Base-by-base conservation (phyloP, 805 yeast genomes). In the Pichia gijzeniarum region DNA sequence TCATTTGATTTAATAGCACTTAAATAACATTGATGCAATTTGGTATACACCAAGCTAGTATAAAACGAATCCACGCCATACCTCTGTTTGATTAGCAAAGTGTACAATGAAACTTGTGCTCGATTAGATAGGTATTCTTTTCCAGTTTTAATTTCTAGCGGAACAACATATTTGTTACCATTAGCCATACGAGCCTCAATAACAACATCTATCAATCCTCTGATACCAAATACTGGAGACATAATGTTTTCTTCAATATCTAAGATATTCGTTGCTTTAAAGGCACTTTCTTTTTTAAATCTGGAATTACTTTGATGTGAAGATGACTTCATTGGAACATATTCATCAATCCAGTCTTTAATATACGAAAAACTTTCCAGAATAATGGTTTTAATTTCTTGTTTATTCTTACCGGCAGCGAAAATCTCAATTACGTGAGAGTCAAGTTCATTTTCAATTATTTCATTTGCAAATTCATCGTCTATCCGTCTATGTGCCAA, bases 131-230 rank as follows among this genome's bases (percentile, higher is more conserved):
- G 61, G 33, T 79, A 70, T 39, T 76, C 78, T 28, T 71, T 64
- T 0, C 98, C 96, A 0, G 98, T 88, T 59, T 93, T 93, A 47
- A 93, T 79, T 60, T 93, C 99, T 66, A 93, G 69, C 0, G 97
- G 98, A 1, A 80, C 73, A 12, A 88, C 72, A 44, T 59, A 71
- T 30, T 69, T 75, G n/a, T 75, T 74, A 5, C 69, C 69, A 37
- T 67, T 66, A 8, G 73, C 58, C 21, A 67, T 61, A 7, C 53
- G 32, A 0, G 85, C 83, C 53, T 83, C 84, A 2, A 88, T 72
- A 0, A 96, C 88, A 3, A 83, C 96, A 66, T 93, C 99, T 16
- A 90, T 79, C 54, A 82, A 77, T 0, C 99, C 99, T 53, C 87
- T 78, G 8, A 93, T 64, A 0, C 99, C 99, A 66, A 76, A 89